Base-by-base conservation (phyloP, 768 basidiomycete genomes). In the Lactarius vividus region DNA sequence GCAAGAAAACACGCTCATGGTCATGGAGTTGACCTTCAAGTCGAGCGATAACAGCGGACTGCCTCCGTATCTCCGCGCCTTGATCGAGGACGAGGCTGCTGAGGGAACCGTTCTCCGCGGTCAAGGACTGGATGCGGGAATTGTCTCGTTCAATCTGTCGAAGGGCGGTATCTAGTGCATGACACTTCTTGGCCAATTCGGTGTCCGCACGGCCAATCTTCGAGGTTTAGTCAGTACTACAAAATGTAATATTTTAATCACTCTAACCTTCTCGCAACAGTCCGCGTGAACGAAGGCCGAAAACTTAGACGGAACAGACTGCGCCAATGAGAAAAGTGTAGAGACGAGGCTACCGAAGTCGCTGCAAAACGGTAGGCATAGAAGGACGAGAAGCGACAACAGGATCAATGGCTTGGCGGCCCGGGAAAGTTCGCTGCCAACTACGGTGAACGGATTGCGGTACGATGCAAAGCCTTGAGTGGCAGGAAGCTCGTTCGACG, bases 1-100 rank as follows among this genome's bases (percentile, higher is more conserved):
- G 29, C 11, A 20, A 35, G 28, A 54, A 28, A 39, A 37, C 35
- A 13, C 16, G 53, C n/a, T 40, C 26, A 35, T 37, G 33, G 26
- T 62, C 61, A 11, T 11, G 11, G 16, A 62, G 61, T 10, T 42
- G 61, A 31, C 52, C 52, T 20, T 62, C 61, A 8, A 62, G 61
- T 28, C 20, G 52, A 37, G 37, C 31, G 23, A 62, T 62, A 28
- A 54, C 18, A 4, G 23, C 39, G 33, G 52, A 62, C 18, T 62
- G 52, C 39, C 0, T 40, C 20, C 37, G 52, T 37, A 62, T 62
- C n/a, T 62, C 52, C 6, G 26, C 28, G 28, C 37, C 52, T 42
- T 54, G 61, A 11, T 54, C 61, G 37, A 62, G 23, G 16, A 28
- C 28, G 8, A 62, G 52, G 31, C 37, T n/a, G 26, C 26, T 39